Evolutionary conservation across 73 alveolate genomes (phyloP).

Genomic region (Breviolum minutum): DNA sequence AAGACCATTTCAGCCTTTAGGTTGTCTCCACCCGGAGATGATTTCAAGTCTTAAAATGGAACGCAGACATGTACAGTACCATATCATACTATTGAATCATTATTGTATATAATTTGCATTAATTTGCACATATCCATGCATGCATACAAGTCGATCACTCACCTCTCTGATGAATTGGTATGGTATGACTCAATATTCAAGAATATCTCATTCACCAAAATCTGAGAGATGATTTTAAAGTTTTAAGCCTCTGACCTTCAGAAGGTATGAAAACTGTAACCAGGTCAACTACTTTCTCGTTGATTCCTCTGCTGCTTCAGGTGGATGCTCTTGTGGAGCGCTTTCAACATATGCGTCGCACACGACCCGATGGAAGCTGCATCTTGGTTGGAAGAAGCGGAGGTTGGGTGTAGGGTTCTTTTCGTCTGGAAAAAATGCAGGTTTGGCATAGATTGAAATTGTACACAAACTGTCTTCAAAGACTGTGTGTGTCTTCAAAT

Average conservation of each 20-base stretch:
- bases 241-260: background rate
- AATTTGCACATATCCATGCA: background rate
- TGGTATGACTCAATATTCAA: too few relatives aligned
- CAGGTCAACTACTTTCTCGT: background rate
- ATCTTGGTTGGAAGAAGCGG: background rate
- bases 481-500: too few relatives aligned
- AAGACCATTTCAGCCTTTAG: background rate
- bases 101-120: too few relatives aligned
- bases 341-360: conserved; percentile 32
- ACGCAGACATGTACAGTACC: too few relatives aligned
- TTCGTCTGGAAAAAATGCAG: too few relatives aligned
- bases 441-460: too few relatives aligned
- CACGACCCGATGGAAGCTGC: conserved; percentile 44
- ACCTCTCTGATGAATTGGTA: too few relatives aligned
- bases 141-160: background rate
- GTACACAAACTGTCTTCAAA: too few relatives aligned
- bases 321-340: conserved; percentile 16
- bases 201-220: too few relatives aligned
- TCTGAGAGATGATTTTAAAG: background rate
- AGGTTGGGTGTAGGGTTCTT: background rate
- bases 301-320: background rate
- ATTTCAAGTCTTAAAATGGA: background rate
- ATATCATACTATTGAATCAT: background rate
- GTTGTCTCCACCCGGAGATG: background rate
- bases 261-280: too few relatives aligned